Evolutionary conservation across 208 protist species (phyloP), one percentile per base, ranked within the genome.

Genomic region (Trypanosoma platydactyli): DNA sequence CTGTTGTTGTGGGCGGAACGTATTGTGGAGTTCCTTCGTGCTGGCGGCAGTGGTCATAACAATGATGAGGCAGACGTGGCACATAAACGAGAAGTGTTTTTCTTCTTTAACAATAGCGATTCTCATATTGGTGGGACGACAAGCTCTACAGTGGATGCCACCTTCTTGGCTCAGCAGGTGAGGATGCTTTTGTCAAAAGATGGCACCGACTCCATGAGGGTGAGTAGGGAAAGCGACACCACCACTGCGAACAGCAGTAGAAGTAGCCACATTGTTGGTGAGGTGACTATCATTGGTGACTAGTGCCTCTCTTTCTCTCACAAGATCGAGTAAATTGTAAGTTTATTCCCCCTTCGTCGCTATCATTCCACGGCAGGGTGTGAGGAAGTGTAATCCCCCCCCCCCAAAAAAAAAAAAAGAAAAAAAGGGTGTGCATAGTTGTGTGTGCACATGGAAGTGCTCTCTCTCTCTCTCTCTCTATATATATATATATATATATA

Each of bases 71-170:
- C 40, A 38, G 41, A 6, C 18, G 49, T n/a, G 15, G 25, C 65
- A 46, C 38, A 22, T 3, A 53, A 45, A 20, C 69, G 77, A 18
- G 81, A 93, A 56, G 83, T 93, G 25, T 93, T 84, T 63, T 73
- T 88, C 22, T 90, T 90, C 48, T 59, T 93, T 45, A 93, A 93
- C 69, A 93, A 93, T 74, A 88, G 76, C 57, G 79, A 89, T 59
- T 93, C 86, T n/a, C 55, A 90, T 33, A 73, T 89, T 18, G 73
- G 74, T 51, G 81, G 81, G 50, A 69, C 77, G 44, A 84, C 79
- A 46, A 93, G 86, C 71, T 93, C 86, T 5, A 77, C 72, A 3
- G 83, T 93, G 61, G 86, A 93, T 51, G 86, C 86, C 18, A 84
- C 81, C 5, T 89, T 73, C 55, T 68, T 93, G 12, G 81, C 83